Evolutionary conservation across 2,329 filamentous ascomycete species (phyloP).

Genomic region (Penicillium sp.): DNA sequence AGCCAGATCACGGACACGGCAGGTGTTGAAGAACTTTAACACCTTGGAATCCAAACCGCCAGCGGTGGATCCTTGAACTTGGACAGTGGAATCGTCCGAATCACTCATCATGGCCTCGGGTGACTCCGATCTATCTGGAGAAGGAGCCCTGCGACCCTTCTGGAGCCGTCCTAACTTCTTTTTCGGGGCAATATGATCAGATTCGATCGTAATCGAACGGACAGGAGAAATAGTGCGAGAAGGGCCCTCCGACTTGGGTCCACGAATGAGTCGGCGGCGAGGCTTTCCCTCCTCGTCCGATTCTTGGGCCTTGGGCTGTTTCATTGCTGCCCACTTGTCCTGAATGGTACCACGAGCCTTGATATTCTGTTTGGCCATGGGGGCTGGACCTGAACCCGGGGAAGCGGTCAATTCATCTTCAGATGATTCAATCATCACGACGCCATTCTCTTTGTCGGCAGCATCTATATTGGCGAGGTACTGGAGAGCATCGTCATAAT

Average conservation of each 20-base stretch:
- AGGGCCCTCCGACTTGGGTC: conserved; percentile 26
- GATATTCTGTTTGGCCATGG: conserved; percentile 52
- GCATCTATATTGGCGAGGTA: conserved; percentile 40
- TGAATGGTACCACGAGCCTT: conserved; percentile 58
- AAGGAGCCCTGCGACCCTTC: conserved; percentile 47
- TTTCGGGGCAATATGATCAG: conserved; percentile 24
- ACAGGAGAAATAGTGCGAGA: conserved; percentile 29
- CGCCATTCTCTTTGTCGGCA: background rate
- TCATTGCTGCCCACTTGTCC: conserved; percentile 57
- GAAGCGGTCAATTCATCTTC: conserved; percentile 42
- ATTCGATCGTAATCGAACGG: conserved; percentile 15
- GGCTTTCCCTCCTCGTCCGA: conserved; percentile 31
- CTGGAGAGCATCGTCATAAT: conserved; percentile 56
- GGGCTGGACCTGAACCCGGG: conserved; percentile 15
- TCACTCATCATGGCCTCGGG: conserved; percentile 42
- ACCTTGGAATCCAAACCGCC: conserved; percentile 57
- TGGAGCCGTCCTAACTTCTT: conserved; percentile 46
- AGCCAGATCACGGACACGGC: conserved; percentile 70
- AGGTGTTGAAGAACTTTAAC: conserved; percentile 79
- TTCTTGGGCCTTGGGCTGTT: conserved; percentile 26
- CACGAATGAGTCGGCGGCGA: conserved; percentile 41
- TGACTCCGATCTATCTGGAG: conserved; percentile 33
- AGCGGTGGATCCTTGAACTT: conserved; percentile 40
- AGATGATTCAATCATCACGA: conserved; percentile 30
- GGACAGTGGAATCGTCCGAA: conserved; percentile 48